Evolutionary conservation across 2,329 filamentous ascomycete genomes (phyloP).

Genomic region (Apiospora kogelbergensis): DNA sequence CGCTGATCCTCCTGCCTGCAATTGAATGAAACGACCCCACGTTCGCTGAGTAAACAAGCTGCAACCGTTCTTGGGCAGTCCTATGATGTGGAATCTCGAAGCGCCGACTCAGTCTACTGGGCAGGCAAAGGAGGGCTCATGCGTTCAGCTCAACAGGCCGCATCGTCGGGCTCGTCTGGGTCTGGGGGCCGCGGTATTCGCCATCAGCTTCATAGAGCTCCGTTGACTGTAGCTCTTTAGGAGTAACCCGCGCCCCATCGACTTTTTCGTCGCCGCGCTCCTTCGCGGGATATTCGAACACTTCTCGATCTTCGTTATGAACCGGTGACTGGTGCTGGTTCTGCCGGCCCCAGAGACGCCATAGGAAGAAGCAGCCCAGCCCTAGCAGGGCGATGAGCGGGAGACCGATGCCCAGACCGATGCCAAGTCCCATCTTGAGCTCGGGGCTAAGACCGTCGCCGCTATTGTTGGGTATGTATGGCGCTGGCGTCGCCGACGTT

Average conservation of each 20-base stretch:
- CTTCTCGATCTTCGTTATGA: neutral
- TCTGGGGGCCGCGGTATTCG: no score
- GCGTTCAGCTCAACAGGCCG: neutral
- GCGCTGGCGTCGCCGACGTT: no score
- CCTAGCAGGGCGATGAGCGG: neutral
- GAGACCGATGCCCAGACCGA: neutral
- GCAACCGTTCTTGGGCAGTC: no score
- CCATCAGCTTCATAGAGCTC: neutral
- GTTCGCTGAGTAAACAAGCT: no score
- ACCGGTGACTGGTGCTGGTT: neutral
- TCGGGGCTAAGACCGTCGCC: neutral
- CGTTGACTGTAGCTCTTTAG: neutral
- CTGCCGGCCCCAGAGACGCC: neutral
- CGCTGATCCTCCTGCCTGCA: no score
- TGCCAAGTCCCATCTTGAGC: neutral
- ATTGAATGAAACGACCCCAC: no score
- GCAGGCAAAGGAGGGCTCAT: neutral
- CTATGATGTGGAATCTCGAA: no score
- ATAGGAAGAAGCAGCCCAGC: neutral
- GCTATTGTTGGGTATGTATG: no score
- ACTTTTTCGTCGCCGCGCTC: neutral
- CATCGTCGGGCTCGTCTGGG: neutral
- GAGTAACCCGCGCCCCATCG: neutral
- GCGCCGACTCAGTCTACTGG: no score
- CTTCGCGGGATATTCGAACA: neutral